Conservation (phyloP, 2,329 filamentous ascomycete genomes). For the Fonsecaea monophora region DNA sequence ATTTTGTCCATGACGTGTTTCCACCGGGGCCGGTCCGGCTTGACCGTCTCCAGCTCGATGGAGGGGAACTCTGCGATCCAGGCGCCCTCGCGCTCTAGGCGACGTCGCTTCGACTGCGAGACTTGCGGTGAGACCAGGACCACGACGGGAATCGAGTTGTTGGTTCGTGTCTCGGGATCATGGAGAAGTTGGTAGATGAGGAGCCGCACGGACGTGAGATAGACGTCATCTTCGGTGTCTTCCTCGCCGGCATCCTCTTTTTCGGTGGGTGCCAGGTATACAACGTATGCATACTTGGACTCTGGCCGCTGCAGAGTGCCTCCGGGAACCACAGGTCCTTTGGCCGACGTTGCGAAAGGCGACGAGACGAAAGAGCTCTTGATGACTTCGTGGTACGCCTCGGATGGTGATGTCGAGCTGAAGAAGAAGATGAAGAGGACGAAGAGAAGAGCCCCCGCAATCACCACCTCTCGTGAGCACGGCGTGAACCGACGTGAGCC, state of each 20-base stretch:
- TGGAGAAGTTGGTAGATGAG: conserved; percentile 53
- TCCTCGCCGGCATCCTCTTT: conserved; percentile 2
- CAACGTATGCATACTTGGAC: not conserved
- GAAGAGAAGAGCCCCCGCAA: not conserved
- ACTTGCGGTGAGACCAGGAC: conserved; percentile 48
- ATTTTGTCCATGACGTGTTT: conserved; percentile 55
- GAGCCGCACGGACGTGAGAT: conserved; percentile 50
- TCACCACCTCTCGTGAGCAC: not conserved
- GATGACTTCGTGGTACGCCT: not conserved
- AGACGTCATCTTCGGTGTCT: conserved; percentile 45
- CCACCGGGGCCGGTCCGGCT: conserved; percentile 49
- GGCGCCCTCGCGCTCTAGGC: conserved; percentile 50
- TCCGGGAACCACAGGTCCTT: not conserved
- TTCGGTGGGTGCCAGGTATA: not conserved
- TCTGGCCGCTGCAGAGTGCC: not conserved
- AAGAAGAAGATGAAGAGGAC: not conserved
- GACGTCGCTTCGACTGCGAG: conserved; percentile 43
- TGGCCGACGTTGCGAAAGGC: not conserved
- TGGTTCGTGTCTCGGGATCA: conserved; percentile 46
- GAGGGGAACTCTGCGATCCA: conserved; percentile 48
- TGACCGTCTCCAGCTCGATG: conserved; percentile 43
- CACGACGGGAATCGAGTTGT: conserved; percentile 47
- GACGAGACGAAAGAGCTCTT: not conserved
- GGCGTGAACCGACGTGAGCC: not conserved
- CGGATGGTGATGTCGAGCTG: not conserved